Conservation (phyloP, 2,329 filamentous ascomycete genomes). For the Colletotrichum sp. region DNA sequence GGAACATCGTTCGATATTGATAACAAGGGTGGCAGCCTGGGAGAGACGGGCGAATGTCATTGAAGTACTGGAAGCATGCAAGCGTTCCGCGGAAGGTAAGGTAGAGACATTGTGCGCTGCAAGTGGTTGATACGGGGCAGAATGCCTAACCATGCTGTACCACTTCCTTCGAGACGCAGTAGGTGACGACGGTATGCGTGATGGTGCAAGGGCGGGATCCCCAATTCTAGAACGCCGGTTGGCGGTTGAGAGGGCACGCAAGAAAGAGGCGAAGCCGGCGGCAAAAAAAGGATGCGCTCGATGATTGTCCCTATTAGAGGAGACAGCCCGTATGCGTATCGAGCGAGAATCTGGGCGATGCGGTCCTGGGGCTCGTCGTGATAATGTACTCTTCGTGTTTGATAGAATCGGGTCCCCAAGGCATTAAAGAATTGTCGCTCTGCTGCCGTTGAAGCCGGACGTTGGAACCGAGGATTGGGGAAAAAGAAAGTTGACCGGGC, state of each 20-base stretch:
- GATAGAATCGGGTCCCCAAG: background rate
- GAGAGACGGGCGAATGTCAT: background rate
- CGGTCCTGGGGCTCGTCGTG: background rate
- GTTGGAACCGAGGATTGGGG: background rate
- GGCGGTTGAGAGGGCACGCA: background rate
- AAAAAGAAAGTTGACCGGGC: background rate
- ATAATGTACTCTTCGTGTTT: background rate
- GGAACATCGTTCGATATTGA: conserved; percentile 5
- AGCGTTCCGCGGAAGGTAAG: background rate
- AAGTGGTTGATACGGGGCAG: background rate
- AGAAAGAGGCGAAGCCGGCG: conserved; percentile 8
- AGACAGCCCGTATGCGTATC: background rate
- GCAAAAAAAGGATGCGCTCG: background rate
- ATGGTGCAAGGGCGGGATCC: background rate
- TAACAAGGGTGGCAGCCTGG: background rate
- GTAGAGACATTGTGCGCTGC: background rate
- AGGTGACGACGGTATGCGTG: conserved; percentile 1
- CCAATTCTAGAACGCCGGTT: conserved; percentile 17
- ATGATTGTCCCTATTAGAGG: background rate
- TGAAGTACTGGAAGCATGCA: background rate
- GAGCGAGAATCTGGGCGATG: background rate
- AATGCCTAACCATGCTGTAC: background rate
- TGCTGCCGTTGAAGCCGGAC: background rate
- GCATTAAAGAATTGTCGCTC: background rate
- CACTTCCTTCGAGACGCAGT: background rate